phyloP scores from a whole-genome alignment of 108 stramenopile species.

The Aurantiochytrium sp. region DNA sequence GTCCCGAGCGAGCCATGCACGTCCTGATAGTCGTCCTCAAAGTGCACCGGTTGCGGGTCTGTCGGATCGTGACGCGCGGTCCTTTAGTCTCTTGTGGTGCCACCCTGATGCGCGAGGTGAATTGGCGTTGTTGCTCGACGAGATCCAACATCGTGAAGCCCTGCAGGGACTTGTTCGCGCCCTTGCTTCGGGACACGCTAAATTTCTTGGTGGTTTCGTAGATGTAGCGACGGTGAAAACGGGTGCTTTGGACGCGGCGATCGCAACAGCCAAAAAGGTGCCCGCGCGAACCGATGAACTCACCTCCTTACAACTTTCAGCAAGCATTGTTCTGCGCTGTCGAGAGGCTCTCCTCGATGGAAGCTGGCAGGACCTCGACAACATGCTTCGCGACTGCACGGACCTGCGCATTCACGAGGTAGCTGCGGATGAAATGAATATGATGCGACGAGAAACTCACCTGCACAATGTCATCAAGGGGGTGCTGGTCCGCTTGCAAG shows the following conservation, averaged over 20 bases:
- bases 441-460: not conserved
- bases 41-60: not conserved
- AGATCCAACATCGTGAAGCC: constrained; percentile 7
- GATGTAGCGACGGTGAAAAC: not conserved
- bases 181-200: not conserved
- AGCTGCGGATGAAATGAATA: not conserved
- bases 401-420: not conserved
- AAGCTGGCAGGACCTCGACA: not conserved
- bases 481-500: not conserved
- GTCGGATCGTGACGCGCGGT: not conserved
- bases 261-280: not conserved
- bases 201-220: not conserved
- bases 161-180: not conserved
- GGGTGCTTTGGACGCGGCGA: not conserved
- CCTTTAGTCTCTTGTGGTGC: not conserved
- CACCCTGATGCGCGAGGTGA: not conserved
- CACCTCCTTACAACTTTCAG: not conserved
- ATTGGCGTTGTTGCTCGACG: not conserved
- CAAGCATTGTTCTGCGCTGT: not conserved
- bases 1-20: not conserved
- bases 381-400: not conserved
- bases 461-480: not conserved
- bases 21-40: too few species aligned
- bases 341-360: not conserved
- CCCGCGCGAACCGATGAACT: not conserved